A percentile compares a stretch with the other conserved stretches of the same genome.
Evolutionary conservation across 1,284 basidiomycete species (phyloP).

Genomic region (Cutaneotrichosporon sp.): DNA sequence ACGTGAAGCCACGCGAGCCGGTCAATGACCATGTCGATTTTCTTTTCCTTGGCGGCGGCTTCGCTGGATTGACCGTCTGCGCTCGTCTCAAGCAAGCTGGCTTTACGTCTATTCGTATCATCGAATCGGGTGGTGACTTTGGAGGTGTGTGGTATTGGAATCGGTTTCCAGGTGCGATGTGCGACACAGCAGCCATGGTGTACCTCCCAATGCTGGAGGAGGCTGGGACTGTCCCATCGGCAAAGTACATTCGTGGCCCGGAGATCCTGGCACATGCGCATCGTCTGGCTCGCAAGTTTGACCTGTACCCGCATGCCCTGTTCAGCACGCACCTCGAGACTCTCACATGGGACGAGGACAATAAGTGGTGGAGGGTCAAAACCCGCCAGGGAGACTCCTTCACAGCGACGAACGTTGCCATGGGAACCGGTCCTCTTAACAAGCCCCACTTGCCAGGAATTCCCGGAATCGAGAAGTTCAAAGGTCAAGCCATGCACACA

Average conservation of each 20-base stretch:
- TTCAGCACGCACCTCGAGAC: conserved; percentile 15
- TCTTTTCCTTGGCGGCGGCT: conserved; percentile 16
- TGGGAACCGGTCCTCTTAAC: conserved; percentile 15
- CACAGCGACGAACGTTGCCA: conserved; percentile 12
- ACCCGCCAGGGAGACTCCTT: conserved; percentile 16
- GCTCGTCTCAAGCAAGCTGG: conserved; percentile 14
- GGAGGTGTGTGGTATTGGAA: conserved; percentile 23
- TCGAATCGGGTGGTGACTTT: conserved; percentile 16
- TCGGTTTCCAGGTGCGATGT: conserved; percentile 19
- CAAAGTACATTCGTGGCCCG: conserved; percentile 13
- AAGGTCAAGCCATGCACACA: conserved; percentile 15
- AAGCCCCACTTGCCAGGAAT: conserved; percentile 11
- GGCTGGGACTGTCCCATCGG: conserved; percentile 5
- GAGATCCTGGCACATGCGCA: conserved; percentile 17
- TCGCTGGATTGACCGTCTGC: conserved; percentile 10
- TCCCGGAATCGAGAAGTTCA: conserved; percentile 11
- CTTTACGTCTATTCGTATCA: conserved; percentile 8
- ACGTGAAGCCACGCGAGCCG: conserved; percentile 11
- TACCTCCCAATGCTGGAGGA: conserved; percentile 18
- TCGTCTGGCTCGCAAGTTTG: conserved; percentile 9
- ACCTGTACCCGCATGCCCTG: conserved; percentile 14
- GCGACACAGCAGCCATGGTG: conserved; percentile 19
- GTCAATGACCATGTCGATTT: conserved; percentile 14
- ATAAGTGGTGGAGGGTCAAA: conserved; percentile 5
- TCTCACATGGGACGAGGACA: conserved; percentile 12